Conservation (phyloP, 1,139 yeast species). For the Candida gigantensis region DNA sequence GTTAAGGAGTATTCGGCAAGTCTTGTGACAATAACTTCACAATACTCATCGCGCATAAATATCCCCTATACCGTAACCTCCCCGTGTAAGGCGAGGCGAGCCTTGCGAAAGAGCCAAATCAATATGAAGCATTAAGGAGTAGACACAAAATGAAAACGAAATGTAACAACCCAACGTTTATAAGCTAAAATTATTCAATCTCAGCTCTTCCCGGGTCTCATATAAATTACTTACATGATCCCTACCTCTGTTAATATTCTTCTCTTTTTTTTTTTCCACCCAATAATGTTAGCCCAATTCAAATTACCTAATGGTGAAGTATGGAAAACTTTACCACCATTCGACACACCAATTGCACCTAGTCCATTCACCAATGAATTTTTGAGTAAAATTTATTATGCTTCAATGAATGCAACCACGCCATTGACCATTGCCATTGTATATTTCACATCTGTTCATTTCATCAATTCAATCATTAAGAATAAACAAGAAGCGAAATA, state of each 20-base stretch:
- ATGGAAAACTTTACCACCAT: conserved; percentile 32
- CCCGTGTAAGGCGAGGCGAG: too few species aligned
- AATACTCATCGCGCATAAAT: not conserved
- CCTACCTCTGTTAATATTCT: too few species aligned
- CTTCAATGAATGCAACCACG: conserved; percentile 41
- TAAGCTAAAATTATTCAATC: too few species aligned
- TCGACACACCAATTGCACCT: conserved; percentile 34
- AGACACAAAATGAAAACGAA: too few species aligned
- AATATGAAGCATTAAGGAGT: too few species aligned
- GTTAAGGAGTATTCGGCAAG: too few species aligned
- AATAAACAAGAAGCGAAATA: conserved; percentile 35
- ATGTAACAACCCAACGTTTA: too few species aligned
- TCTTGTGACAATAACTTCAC: conserved; percentile 1
- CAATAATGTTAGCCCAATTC: conserved; percentile 27
- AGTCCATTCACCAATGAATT: conserved; percentile 36
- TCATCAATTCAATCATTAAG: conserved; percentile 45
- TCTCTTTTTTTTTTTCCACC: too few species aligned
- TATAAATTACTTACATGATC: too few species aligned
- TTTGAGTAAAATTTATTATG: conserved; percentile 28
- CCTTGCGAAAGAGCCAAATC: too few species aligned
- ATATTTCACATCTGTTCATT: conserved; percentile 63
- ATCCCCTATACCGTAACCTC: not conserved
- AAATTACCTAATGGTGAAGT: conserved; percentile 40
- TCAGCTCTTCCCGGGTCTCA: too few species aligned
- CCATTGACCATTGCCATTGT: conserved; percentile 62